A percentile compares a stretch with the other conserved stretches of the same genome.
Evolutionary conservation across 768 basidiomycete genomes (phyloP).

Genomic region (Sarcodon aspratus): DNA sequence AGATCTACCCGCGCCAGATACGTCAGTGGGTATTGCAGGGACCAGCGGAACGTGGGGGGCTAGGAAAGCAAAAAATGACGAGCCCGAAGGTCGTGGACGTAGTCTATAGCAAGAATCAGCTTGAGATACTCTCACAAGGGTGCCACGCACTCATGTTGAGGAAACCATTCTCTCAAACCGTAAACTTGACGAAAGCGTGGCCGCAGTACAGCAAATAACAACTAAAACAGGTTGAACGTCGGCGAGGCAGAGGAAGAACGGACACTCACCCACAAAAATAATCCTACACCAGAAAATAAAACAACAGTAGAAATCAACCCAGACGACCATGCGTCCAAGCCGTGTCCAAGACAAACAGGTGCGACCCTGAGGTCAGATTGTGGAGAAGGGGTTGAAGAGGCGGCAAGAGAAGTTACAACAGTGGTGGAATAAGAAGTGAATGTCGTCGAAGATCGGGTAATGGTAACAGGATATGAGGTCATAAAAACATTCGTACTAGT

Average conservation of each 20-base stretch:
- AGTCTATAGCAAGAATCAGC: conserved; percentile 26
- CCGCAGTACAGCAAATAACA: conserved; percentile 55
- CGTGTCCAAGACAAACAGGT: conserved; percentile 51
- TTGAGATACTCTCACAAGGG: neutral
- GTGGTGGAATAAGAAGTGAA: conserved; percentile 29
- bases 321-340: conserved; percentile 49
- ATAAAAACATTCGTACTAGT: conserved; percentile 13
- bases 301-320: conserved; percentile 51
- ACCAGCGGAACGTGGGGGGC: conserved; percentile 59
- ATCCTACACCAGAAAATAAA: conserved; percentile 44
- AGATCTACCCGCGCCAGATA: conserved; percentile 42
- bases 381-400: conserved; percentile 7
- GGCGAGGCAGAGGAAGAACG: neutral
- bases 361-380: conserved; percentile 10
- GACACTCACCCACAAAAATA: conserved; percentile 56
- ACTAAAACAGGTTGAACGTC: conserved; percentile 20
- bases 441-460: conserved; percentile 28
- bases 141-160: conserved; percentile 47
- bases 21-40: conserved; percentile 44
- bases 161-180: conserved; percentile 67
- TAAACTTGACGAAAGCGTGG: conserved; percentile 67
- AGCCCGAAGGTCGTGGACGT: conserved; percentile 50
- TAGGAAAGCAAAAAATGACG: conserved; percentile 55
- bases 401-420: conserved; percentile 13
- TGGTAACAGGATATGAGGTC: conserved; percentile 19